Conservation (phyloP, 163 green algal species). For the Smithsoniella earleae region DNA sequence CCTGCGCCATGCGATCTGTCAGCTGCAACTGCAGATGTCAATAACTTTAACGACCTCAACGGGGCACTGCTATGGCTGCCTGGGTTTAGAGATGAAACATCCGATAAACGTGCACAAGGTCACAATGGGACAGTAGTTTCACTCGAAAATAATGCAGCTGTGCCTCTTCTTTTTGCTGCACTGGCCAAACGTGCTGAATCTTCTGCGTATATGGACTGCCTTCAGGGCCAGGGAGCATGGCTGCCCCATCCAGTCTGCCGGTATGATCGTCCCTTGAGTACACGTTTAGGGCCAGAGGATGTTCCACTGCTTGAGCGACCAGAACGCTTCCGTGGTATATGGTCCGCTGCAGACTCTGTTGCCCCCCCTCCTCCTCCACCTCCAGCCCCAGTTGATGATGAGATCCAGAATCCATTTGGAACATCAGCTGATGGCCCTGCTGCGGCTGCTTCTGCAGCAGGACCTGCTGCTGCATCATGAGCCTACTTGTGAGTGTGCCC, state of each 20-base stretch:
- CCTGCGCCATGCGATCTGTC: constrained; percentile 9
- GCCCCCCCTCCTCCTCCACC: constrained; percentile 7
- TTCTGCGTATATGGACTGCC: constrained; percentile 26
- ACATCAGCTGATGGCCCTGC: not conserved
- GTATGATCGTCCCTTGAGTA: not conserved
- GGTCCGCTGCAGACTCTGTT: constrained; percentile 15
- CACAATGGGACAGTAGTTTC: constrained; percentile 13
- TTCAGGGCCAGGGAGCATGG: constrained; percentile 15
- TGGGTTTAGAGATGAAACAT: not conserved
- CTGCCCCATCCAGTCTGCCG: constrained; percentile 22
- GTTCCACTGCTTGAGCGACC: not conserved
- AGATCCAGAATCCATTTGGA: not conserved
- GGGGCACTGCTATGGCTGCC: constrained; percentile 21
- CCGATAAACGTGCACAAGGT: not conserved
- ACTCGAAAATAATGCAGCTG: constrained; percentile 17
- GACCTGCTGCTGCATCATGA: too few species aligned
- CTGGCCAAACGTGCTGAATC: not conserved
- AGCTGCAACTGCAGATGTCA: not conserved
- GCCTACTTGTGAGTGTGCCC: too few species aligned
- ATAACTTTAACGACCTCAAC: constrained; percentile 4
- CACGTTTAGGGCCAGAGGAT: not conserved
- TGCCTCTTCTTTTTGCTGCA: constrained; percentile 22
- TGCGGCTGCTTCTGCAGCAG: not conserved
- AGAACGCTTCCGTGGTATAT: constrained; percentile 13
- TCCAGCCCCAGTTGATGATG: not conserved